Conservation (phyloP, 2,329 filamentous ascomycete species). For the Botrytis tulipae region DNA sequence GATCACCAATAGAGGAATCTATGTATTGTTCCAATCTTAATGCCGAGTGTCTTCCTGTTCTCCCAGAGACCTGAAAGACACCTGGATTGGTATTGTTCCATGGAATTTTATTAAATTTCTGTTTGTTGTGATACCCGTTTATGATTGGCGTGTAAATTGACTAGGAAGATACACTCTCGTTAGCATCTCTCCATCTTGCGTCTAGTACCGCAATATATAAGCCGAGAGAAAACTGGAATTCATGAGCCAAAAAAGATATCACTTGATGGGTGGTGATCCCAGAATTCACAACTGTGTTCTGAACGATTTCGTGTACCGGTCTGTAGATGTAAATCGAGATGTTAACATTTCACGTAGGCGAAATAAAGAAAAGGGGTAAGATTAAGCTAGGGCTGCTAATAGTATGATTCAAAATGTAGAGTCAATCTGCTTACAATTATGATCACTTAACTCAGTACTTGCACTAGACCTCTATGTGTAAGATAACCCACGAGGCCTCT, state of each 20-base stretch:
- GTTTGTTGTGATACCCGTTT: neutral
- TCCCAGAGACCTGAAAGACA: too few relatives aligned
- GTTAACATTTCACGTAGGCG: neutral
- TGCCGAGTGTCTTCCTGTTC: too few relatives aligned
- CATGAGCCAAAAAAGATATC: neutral
- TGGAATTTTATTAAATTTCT: neutral
- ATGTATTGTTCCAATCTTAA: too few relatives aligned
- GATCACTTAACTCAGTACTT: neutral
- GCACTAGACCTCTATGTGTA: neutral
- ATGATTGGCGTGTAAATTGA: neutral
- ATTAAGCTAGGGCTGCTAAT: neutral
- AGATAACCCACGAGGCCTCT: neutral
- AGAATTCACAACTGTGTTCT: accelerated
- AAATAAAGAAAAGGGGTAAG: neutral
- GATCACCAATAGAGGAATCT: neutral
- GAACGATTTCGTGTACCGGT: neutral
- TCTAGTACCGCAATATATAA: neutral
- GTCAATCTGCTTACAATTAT: neutral
- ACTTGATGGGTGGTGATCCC: neutral
- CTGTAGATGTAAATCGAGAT: neutral
- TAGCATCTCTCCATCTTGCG: neutral
- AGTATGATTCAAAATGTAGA: neutral
- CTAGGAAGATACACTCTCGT: neutral
- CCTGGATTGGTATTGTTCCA: neutral
- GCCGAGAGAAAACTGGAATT: neutral